A percentile compares a stretch with the other conserved stretches of the same genome.
phyloP scores from a whole-genome alignment of 441 rosid species.

The Adansonia grandidieri region DNA sequence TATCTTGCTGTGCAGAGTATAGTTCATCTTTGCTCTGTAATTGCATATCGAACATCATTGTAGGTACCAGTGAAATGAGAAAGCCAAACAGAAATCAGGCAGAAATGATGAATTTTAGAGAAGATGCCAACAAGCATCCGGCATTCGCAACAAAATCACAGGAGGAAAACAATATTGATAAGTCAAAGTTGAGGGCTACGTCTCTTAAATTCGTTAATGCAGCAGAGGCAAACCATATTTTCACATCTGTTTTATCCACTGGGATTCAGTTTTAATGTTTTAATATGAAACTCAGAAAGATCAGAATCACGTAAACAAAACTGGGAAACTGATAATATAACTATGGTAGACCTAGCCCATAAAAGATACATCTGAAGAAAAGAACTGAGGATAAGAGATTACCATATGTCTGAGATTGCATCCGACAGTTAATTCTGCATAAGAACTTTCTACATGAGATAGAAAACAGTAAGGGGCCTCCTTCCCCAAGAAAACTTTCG shows the following conservation, averaged over 20 bases:
- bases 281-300: too few species aligned
- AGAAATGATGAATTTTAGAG: too few species aligned
- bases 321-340: too few species aligned
- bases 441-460: slow-evolving; percentile 63
- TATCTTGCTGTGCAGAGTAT: slow-evolving; percentile 53
- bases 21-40: slow-evolving; percentile 71
- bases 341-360: background rate
- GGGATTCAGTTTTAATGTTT: background rate
- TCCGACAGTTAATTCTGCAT: slow-evolving; percentile 18
- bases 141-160: background rate
- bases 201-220: background rate
- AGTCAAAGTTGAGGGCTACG: too few species aligned
- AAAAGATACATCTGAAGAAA: background rate
- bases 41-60: slow-evolving; percentile 17
- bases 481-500: slow-evolving; percentile 75
- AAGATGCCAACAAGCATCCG: background rate
- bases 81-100: too few species aligned
- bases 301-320: too few species aligned
- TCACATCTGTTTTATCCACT: background rate
- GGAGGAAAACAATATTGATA: too few species aligned
- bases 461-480: slow-evolving; percentile 87
- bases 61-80: background rate
- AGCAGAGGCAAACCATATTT: background rate
- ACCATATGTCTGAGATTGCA: slow-evolving; percentile 54
- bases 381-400: slow-evolving; percentile 13